Evolutionary conservation across 495 filamentous ascomycete genomes (phyloP).

Genomic region (Monascus purpureus): DNA sequence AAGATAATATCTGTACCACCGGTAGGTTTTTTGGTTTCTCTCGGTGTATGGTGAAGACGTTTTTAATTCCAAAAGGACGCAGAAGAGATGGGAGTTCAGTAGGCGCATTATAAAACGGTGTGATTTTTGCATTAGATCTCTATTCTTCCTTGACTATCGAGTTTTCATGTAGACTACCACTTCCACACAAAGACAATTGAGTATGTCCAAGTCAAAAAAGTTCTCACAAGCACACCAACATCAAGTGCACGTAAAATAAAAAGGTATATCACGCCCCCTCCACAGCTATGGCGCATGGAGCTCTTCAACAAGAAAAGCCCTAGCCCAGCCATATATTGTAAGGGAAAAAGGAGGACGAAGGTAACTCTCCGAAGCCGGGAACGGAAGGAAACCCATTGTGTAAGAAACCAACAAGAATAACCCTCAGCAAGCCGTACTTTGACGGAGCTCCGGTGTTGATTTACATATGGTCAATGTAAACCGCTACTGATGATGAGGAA

Average conservation of each 20-base stretch:
- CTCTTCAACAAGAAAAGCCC: slow-evolving; percentile 26
- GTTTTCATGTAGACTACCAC: slow-evolving; percentile 5
- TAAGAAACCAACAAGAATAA: slow-evolving; percentile 26
- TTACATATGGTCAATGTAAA: slow-evolving; percentile 34
- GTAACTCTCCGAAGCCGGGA: slow-evolving; percentile 32
- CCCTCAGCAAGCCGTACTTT: slow-evolving; percentile 34
- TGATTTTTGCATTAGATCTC: too few relatives aligned
- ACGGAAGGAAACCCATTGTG: slow-evolving; percentile 35
- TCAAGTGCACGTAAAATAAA: slow-evolving; percentile 6
- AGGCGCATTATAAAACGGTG: too few relatives aligned
- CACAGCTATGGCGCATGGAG: slow-evolving; percentile 36
- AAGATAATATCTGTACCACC: too few relatives aligned
- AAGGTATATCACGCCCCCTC: slow-evolving; percentile 30
- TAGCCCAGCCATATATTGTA: slow-evolving; percentile 33
- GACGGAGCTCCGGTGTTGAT: slow-evolving; percentile 27
- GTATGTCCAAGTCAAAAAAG: background rate
- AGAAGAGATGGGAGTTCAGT: too few relatives aligned
- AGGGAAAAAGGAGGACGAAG: slow-evolving; percentile 32
- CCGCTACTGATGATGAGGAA: slow-evolving; percentile 39
- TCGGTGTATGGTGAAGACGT: too few relatives aligned
- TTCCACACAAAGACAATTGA: background rate
- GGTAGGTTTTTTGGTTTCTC: too few relatives aligned
- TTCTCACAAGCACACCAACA: background rate
- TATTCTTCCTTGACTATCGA: too few relatives aligned
- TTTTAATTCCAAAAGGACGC: too few relatives aligned